These are phyloP conservation scores for Haematococcus sp. DNA, from an alignment of 139 green algal species.

Conservation along the genomic window DNA sequence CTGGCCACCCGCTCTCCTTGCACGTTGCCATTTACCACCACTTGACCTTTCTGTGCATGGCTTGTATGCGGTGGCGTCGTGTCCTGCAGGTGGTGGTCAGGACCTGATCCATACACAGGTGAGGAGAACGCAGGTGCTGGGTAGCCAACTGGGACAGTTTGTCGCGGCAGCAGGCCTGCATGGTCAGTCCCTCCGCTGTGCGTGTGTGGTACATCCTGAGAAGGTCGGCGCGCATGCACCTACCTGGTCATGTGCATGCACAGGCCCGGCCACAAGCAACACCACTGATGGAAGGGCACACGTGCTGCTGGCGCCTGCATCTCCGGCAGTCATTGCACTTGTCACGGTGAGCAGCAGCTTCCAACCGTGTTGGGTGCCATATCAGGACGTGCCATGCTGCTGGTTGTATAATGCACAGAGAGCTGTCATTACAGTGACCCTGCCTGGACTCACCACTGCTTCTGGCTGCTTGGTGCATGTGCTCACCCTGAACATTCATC, in stretches of 20 bases:
- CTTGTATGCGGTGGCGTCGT: background rate
- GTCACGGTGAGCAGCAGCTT: background rate
- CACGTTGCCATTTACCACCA: no score
- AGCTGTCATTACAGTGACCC: conserved; percentile 15
- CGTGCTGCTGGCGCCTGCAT: conserved; percentile 56
- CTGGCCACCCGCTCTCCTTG: no score
- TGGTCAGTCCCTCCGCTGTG: background rate
- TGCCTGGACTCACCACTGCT: no score
- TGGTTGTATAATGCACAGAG: background rate
- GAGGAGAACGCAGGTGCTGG: background rate
- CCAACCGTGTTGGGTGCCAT: no score
- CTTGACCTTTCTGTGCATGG: no score
- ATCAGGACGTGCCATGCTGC: background rate
- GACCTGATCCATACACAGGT: conserved; percentile 54
- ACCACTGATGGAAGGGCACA: conserved; percentile 13
- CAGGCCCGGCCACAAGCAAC: conserved; percentile 48
- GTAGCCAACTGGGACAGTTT: no score
- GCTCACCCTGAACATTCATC: background rate
- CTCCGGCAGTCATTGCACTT: conserved; percentile 25
- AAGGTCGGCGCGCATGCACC: background rate
- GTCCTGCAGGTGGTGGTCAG: conserved; percentile 25
- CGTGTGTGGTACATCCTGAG: no score
- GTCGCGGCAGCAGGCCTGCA: background rate
- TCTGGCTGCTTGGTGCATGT: background rate
- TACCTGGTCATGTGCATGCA: background rate